These are phyloP conservation scores for Begonia masoniana DNA, from an alignment of 306 rosid species.

Conservation along the genomic window DNA sequence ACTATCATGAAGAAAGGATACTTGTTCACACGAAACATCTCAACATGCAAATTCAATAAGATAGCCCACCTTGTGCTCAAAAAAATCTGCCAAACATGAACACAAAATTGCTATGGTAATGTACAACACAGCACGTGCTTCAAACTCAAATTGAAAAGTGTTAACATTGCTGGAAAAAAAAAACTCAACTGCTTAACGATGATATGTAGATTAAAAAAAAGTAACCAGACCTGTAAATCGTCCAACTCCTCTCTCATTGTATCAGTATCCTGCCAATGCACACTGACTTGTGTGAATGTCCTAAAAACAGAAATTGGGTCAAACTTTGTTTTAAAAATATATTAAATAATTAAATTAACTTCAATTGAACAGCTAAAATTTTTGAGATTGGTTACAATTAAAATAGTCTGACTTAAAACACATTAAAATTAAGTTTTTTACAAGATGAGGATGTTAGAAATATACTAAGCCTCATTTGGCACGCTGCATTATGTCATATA, in stretches of 20 bases:
- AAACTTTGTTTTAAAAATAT: not conserved
- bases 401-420: too few species aligned
- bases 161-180: too few species aligned
- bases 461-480: too few species aligned
- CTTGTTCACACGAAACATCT: slow-evolving; percentile 99
- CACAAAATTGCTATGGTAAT: slow-evolving; percentile 15
- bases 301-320: slow-evolving; percentile 24
- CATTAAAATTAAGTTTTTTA: too few species aligned
- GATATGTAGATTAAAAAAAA: too few species aligned
- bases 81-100: slow-evolving; percentile 49
- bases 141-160: not conserved
- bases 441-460: too few species aligned
- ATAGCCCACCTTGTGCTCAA: slow-evolving; percentile 98
- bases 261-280: slow-evolving; percentile 98
- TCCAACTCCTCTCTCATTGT: slow-evolving; percentile 97
- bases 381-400: too few species aligned
- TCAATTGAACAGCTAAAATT: too few species aligned
- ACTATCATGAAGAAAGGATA: slow-evolving; percentile 37
- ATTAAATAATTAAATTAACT: too few species aligned
- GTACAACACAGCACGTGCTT: slow-evolving; percentile 4
- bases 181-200: too few species aligned
- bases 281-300: slow-evolving; percentile 97
- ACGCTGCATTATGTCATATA: too few species aligned
- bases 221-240: slow-evolving; percentile 60
- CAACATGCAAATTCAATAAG: slow-evolving; percentile 89